Evolutionary conservation across 352 stramenopile genomes (phyloP).

Genomic region (Aphanomyces astaci): DNA sequence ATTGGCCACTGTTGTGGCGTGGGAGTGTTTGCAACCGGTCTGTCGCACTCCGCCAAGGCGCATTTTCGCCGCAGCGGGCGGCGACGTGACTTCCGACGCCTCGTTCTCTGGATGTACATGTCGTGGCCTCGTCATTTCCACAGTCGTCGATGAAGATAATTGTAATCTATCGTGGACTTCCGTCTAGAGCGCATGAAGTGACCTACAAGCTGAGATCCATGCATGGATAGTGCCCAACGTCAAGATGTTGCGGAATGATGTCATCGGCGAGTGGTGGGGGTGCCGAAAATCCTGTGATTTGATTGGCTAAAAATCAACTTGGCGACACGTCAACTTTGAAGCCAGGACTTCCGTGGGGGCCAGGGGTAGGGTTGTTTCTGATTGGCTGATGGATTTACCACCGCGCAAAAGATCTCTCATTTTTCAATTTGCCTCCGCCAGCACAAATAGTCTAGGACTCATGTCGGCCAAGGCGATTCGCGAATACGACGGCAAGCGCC

Average conservation of each 20-base stretch:
- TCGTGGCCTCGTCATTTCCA: neutral
- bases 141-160: slow-evolving; percentile 6
- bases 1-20: neutral
- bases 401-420: slow-evolving; percentile 14
- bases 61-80: neutral
- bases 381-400: slow-evolving; percentile 6
- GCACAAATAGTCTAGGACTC: slow-evolving; percentile 2
- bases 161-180: neutral
- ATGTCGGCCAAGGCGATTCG: slow-evolving; percentile 95
- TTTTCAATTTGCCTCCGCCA: slow-evolving; percentile 17
- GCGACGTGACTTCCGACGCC: neutral
- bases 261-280: neutral
- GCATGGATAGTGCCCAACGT: neutral
- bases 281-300: neutral
- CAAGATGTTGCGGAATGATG: neutral
- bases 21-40: neutral
- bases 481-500: slow-evolving; percentile 94
- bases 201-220: neutral
- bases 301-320: slow-evolving; percentile 19
- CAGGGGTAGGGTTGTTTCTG: neutral
- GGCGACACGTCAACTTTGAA: neutral
- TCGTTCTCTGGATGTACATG: neutral
- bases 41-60: neutral
- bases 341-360: neutral
- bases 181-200: neutral